Conservation (phyloP, 371 early-diverging fungal species). For the Mortierella sp. region DNA sequence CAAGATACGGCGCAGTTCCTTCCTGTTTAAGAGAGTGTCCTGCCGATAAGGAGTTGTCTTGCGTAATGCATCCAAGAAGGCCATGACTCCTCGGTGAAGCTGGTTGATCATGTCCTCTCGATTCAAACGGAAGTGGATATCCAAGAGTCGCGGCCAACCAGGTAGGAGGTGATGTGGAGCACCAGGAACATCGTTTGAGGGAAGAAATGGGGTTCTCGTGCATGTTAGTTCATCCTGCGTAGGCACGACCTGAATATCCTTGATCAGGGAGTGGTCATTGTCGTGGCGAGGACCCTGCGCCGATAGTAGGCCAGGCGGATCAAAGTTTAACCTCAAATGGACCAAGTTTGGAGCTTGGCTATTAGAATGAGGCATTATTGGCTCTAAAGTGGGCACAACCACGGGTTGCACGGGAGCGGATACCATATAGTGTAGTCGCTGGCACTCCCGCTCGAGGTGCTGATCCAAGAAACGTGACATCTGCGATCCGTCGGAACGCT, state of each 20-base stretch:
- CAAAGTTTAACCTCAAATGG: conserved; percentile 7
- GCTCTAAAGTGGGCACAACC: too few relatives aligned
- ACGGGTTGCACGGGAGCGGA: too few relatives aligned
- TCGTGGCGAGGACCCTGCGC: conserved; percentile 52
- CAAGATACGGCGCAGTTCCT: conserved; percentile 19
- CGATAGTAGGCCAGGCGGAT: conserved; percentile 49
- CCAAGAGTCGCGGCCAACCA: conserved; percentile 61
- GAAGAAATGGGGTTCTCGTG: conserved; percentile 44
- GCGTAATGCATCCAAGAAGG: conserved; percentile 19
- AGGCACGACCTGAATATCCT: conserved; percentile 55
- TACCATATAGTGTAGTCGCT: too few relatives aligned
- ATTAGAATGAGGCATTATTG: too few relatives aligned
- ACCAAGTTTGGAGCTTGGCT: conserved; percentile 2
- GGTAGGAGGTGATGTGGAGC: conserved; percentile 52
- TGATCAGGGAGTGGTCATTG: conserved; percentile 56
- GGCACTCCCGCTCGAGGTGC: too few relatives aligned
- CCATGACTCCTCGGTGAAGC: conserved; percentile 28
- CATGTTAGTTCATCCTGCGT: conserved; percentile 54
- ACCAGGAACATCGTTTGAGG: conserved; percentile 47
- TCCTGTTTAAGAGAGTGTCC: conserved; percentile 21
- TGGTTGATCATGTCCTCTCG: conserved; percentile 60
- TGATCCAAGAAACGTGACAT: too few relatives aligned
- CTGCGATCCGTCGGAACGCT: too few relatives aligned
- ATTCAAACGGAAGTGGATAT: conserved; percentile 64
- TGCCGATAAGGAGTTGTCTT: conserved; percentile 14